phyloP scores from a whole-genome alignment of 495 filamentous ascomycete genomes.

The Chaetomium cochliodes region DNA sequence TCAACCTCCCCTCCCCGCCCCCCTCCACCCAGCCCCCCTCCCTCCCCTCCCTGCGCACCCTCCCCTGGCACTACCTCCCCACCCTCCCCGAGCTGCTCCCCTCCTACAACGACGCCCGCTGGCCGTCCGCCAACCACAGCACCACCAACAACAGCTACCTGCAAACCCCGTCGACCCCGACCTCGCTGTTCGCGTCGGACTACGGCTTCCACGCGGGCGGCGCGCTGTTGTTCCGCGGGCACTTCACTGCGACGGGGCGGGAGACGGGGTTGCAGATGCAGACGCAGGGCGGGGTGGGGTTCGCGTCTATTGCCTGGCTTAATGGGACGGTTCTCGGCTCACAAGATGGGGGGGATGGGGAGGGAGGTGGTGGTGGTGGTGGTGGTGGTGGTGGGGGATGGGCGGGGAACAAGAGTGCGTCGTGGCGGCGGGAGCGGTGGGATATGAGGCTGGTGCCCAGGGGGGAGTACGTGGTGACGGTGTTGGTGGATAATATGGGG shows the following conservation, averaged over 20 bases:
- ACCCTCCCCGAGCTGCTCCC: constrained; percentile 68
- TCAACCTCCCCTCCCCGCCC: constrained; percentile 60
- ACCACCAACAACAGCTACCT: constrained; percentile 57
- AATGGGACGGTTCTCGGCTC: constrained; percentile 40
- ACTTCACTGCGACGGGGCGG: constrained; percentile 64
- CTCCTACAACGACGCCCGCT: constrained; percentile 64
- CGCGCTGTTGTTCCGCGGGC: constrained; percentile 65
- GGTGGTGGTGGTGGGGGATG: constrained; percentile 27
- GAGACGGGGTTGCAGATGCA: constrained; percentile 56
- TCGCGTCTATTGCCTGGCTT: constrained; percentile 58
- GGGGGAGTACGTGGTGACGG: constrained; percentile 60
- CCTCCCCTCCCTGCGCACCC: constrained; percentile 54
- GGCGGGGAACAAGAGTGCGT: constrained; percentile 56
- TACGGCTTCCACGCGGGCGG: constrained; percentile 77
- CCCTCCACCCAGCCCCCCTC: constrained; percentile 55
- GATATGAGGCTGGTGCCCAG: constrained; percentile 55
- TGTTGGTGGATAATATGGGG: constrained; percentile 73
- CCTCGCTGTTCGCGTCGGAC: constrained; percentile 65
- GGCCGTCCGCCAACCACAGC: constrained; percentile 56
- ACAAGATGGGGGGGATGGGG: no score
- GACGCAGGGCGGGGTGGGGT: constrained; percentile 64
- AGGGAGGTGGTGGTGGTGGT: no score
- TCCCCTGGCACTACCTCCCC: constrained; percentile 66
- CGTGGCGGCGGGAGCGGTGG: constrained; percentile 38
- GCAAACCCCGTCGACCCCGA: constrained; percentile 58